Base-by-base conservation (phyloP, 2,329 filamentous ascomycete species). In the Penicillium sclerotigenum region DNA sequence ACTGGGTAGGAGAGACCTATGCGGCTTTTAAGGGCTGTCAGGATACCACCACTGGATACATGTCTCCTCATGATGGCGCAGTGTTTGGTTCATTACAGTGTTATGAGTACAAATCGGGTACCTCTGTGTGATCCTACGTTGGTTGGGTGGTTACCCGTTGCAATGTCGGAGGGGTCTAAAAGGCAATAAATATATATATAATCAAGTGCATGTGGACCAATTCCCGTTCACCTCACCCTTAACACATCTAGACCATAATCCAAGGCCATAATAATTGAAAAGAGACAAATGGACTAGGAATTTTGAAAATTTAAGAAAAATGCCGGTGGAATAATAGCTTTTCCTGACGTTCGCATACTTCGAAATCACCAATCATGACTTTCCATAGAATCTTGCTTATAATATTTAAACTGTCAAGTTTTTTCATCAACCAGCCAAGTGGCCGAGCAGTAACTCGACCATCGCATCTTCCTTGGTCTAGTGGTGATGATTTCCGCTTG, bases 401-500 rank as follows among this genome's bases (percentile, higher is more conserved):
- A 33, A 5, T 6, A 33, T 1, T 14, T n/a, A n/a, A 14, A 31
- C 4, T 0, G 6, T 5, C 5, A 14, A 1, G 0, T 3, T 7
- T 33, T 8, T 16, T 3, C 13, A 40, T 64, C 62, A 64, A 59
- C 55, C 62, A 61, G 41, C 46, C 63, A 64, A 65, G 59, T 65
- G 63, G 63, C 20, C 63, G 61, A 65, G 63, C 53, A 51, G 62
- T 59, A 65, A 65, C 61, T 63, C 57, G 40, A 20, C 50, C 47
- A 57, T 31, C 37, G 6, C 28, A 58, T 65, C 61, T 65, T 65
- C 62, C 62, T 65, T 66, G 64, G 64, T 66, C 64, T 66, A 66
- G 64, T 65, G 65, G 65, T 66, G 56, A 63, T 67, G 62, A 63
- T 65, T 66, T 67, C 65, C 65, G 65, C 63, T 68, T 68, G 63